These are phyloP conservation scores for Cutaneotrichosporon sp. DNA, from an alignment of 1,284 basidiomycete genomes.

Conservation along the genomic window DNA sequence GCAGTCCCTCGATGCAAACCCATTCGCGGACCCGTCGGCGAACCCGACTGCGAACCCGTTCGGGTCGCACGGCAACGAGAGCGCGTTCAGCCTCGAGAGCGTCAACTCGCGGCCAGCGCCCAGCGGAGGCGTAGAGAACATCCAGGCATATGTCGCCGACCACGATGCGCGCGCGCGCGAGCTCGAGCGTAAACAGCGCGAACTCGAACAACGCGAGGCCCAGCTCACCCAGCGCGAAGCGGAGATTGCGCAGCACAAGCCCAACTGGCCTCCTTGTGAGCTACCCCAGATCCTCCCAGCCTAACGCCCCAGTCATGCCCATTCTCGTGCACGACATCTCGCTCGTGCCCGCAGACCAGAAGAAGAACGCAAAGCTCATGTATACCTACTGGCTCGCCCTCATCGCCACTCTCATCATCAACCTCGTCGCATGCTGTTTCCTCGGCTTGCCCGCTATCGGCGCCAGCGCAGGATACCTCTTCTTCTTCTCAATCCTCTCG, in stretches of 20 bases:
- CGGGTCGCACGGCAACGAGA: conserved; percentile 41
- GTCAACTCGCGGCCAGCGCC: conserved; percentile 10
- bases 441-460: conserved; percentile 53
- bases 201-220: conserved; percentile 32
- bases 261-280: conserved; percentile 48
- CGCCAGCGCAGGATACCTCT: conserved; percentile 56
- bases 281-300: conserved; percentile 1
- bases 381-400: conserved; percentile 85
- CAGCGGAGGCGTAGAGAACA: conserved; percentile 18
- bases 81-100: conserved; percentile 36
- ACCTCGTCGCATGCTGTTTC: conserved; percentile 85
- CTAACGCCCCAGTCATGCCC: conserved; percentile 66
- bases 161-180: conserved; percentile 22
- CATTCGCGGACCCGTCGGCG: conserved; percentile 10
- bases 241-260: conserved; percentile 32
- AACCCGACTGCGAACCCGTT: conserved; percentile 39
- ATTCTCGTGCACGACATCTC: conserved; percentile 87
- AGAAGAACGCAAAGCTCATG: conserved; percentile 70
- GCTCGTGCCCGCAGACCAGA: conserved; percentile 80
- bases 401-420: conserved; percentile 70
- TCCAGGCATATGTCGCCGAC: conserved; percentile 19
- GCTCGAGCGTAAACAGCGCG: conserved; percentile 35
- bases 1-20: not conserved
- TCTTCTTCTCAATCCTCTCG: conserved; percentile 71
- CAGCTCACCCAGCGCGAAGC: conserved; percentile 26